Evolutionary conservation across 1,284 basidiomycete species (phyloP).

Genomic region (Cryptococcus floricola): DNA sequence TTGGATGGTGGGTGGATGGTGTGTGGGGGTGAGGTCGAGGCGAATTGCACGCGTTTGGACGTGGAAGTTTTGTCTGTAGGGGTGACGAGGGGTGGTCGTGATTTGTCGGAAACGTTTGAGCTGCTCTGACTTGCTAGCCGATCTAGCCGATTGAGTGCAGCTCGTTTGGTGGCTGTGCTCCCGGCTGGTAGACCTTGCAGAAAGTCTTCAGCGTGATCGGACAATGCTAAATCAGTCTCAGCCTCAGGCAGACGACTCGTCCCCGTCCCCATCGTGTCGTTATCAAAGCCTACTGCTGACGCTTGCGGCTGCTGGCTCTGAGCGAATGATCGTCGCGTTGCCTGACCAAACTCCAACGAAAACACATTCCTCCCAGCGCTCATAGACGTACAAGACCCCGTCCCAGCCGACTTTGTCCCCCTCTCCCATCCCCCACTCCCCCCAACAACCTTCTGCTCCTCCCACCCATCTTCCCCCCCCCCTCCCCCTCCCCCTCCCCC

Average conservation of each 20-base stretch:
- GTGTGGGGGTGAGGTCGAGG: background rate
- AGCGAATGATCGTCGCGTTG: background rate
- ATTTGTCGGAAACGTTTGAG: background rate
- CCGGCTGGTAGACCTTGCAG: background rate
- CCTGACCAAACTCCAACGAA: background rate
- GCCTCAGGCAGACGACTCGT: too few relatives aligned
- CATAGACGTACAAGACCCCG: too few relatives aligned
- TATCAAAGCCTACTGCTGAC: background rate
- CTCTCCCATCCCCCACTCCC: background rate
- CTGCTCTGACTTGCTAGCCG: background rate
- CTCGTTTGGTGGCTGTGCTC: background rate
- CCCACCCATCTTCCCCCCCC: background rate
- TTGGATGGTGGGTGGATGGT: background rate
- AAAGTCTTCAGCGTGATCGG: background rate
- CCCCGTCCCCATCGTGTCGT: background rate
- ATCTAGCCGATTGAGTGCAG: background rate
- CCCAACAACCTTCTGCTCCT: background rate
- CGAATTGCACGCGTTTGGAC: background rate
- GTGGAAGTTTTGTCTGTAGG: background rate
- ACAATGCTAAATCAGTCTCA: background rate
- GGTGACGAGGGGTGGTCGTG: background rate
- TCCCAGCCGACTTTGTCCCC: background rate
- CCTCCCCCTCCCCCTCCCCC: too few relatives aligned
- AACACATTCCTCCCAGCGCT: background rate
- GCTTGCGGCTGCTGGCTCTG: background rate